Evolutionary conservation across 139 green algal species (phyloP).

Genomic region (Coelastrella sp.): DNA sequence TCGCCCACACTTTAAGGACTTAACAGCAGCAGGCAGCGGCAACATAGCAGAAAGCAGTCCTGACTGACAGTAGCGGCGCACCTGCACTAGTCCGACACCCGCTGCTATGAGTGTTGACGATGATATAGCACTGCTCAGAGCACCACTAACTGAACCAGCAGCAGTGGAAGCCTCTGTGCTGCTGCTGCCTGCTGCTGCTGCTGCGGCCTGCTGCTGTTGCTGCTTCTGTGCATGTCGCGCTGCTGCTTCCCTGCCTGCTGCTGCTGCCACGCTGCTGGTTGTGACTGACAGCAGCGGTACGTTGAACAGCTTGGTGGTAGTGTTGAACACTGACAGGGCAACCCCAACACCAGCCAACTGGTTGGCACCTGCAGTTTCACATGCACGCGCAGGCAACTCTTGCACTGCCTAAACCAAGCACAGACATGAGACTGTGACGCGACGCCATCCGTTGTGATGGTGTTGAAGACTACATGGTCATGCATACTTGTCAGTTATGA

Average conservation of each 20-base stretch:
- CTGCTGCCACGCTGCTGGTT: slow-evolving; percentile 73
- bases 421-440: no score
- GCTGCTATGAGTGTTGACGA: slow-evolving; percentile 47
- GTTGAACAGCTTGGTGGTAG: slow-evolving; percentile 83
- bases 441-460: no score
- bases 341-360: slow-evolving; percentile 78
- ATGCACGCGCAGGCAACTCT: no score
- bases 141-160: neutral
- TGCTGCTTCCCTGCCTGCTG: slow-evolving; percentile 42
- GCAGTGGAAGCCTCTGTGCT: neutral
- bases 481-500: no score
- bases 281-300: slow-evolving; percentile 81
- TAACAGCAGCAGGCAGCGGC: no score
- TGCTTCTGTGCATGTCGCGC: slow-evolving; percentile 31
- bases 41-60: no score
- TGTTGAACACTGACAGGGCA: slow-evolving; percentile 80
- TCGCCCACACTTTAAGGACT: no score
- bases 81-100: slow-evolving; percentile 51
- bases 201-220: neutral
- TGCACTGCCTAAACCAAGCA: no score
- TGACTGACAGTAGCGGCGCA: neutral
- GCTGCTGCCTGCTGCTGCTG: slow-evolving; percentile 26
- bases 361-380: slow-evolving; percentile 47
- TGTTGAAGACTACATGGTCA: no score
- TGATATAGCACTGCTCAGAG: slow-evolving; percentile 23